A percentile compares a stretch with the other conserved stretches of the same genome.
Evolutionary conservation across 805 yeast species (phyloP).

Genomic region (Schizosaccharomyces lindneri): DNA sequence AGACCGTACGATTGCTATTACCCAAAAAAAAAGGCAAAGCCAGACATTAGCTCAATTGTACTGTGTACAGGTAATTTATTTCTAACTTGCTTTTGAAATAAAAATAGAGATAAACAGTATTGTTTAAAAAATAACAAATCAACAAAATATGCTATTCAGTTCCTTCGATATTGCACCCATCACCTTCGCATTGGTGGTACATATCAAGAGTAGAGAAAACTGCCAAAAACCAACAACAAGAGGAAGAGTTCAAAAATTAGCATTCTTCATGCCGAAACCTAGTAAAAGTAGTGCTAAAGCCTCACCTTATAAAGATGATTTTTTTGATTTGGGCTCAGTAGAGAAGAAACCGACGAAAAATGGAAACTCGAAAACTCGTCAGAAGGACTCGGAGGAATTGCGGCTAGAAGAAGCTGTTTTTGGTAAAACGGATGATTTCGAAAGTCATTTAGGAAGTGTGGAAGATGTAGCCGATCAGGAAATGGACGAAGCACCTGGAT

Average conservation of each 20-base stretch:
- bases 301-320: not conserved
- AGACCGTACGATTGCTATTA: too few species aligned
- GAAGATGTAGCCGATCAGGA: slow-evolving; percentile 20
- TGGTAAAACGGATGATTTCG: slow-evolving; percentile 65
- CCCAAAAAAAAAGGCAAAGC: too few species aligned
- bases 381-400: slow-evolving; percentile 67
- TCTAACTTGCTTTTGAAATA: too few species aligned
- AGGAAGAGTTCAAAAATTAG: too few species aligned
- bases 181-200: too few species aligned
- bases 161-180: too few species aligned
- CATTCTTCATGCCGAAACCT: not conserved
- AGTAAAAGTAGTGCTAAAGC: not conserved
- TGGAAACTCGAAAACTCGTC: not conserved
- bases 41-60: too few species aligned
- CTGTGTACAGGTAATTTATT: too few species aligned
- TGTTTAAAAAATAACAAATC: too few species aligned
- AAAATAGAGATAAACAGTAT: too few species aligned
- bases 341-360: not conserved
- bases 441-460: slow-evolving; percentile 31
- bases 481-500: slow-evolving; percentile 3
- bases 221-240: not conserved
- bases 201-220: too few species aligned
- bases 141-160: too few species aligned
- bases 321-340: not conserved
- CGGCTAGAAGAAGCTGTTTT: slow-evolving; percentile 62